Conservation (phyloP, 352 stramenopile species). For the Pythium aphanidermatum region DNA sequence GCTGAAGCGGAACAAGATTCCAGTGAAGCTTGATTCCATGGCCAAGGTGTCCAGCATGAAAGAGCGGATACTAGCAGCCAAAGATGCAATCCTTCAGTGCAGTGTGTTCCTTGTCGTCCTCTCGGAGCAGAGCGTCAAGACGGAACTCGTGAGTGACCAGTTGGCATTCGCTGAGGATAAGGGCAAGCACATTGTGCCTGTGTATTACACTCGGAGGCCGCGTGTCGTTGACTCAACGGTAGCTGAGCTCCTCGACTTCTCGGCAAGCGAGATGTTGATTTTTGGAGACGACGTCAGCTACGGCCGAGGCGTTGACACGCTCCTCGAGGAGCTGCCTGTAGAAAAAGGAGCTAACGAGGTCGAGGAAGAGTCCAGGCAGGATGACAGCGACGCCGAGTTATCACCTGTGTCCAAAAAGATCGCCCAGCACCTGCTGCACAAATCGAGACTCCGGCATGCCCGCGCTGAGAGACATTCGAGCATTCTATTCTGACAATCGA, state of each 20-base stretch:
- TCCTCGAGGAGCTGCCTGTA: constrained; percentile 44
- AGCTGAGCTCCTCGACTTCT: constrained; percentile 28
- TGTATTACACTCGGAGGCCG: constrained; percentile 56
- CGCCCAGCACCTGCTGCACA: no score
- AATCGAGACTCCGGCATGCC: no score
- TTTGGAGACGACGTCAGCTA: constrained; percentile 64
- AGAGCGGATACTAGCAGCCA: constrained; percentile 64
- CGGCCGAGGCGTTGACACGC: constrained; percentile 50
- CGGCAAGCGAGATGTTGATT: constrained; percentile 28
- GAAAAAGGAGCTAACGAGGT: no score
- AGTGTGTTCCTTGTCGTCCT: constrained; percentile 67
- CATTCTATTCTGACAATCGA: no score
- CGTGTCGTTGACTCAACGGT: constrained; percentile 36
- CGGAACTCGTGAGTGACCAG: constrained; percentile 77
- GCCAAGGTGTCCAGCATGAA: constrained; percentile 70
- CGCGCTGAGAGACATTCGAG: no score
- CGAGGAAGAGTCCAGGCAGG: neutral
- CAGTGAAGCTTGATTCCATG: constrained; percentile 58
- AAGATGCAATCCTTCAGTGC: constrained; percentile 72
- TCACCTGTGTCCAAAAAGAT: no score
- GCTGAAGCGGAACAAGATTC: constrained; percentile 38
- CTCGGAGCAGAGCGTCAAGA: constrained; percentile 69
- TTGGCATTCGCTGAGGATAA: constrained; percentile 81
- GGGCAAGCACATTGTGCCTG: constrained; percentile 65
- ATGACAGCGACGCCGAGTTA: no score